Evolutionary conservation across 1,284 basidiomycete species (phyloP).

Genomic region (Porodaedalea pini): DNA sequence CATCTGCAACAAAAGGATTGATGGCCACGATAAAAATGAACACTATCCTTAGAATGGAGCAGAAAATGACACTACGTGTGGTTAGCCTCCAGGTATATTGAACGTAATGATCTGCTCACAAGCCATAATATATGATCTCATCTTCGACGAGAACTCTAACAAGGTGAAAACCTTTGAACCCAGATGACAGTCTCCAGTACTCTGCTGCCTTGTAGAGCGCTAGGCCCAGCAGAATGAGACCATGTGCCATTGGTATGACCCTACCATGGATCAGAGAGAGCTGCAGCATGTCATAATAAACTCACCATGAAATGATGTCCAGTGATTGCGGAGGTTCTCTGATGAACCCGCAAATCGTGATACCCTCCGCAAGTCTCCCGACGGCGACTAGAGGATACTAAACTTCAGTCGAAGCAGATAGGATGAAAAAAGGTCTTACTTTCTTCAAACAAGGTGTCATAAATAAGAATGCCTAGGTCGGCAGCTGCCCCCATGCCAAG

Average conservation of each 20-base stretch:
- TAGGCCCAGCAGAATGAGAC: background rate
- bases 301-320: background rate
- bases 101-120: conserved; percentile 1
- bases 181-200: background rate
- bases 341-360: background rate
- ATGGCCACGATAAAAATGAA: no score
- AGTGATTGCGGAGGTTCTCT: background rate
- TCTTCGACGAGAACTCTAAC: conserved; percentile 1
- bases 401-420: no score
- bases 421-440: no score
- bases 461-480: no score
- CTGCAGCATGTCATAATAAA: background rate
- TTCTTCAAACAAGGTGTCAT: no score
- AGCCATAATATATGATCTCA: background rate
- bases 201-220: background rate
- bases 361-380: background rate
- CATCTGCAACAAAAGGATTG: background rate
- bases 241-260: background rate
- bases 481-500: no score
- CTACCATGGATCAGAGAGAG: background rate
- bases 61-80: background rate
- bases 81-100: background rate
- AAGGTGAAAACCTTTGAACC: background rate
- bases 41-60: background rate
- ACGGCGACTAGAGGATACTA: no score